Base-by-base conservation (phyloP, 441 rosid genomes). In the Erysimum cheiri region DNA sequence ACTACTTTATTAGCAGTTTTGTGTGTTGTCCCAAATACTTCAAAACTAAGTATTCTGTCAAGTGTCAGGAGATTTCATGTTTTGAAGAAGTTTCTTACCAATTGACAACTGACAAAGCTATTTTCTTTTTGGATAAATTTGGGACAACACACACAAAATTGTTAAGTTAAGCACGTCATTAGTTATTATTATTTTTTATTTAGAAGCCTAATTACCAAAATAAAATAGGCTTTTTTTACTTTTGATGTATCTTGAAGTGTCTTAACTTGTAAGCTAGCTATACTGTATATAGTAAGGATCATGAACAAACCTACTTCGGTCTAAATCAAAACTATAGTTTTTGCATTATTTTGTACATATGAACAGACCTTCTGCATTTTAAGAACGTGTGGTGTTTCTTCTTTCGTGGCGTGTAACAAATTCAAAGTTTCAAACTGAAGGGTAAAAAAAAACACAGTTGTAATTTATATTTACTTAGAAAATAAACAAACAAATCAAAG, bases 341-440 rank as follows among this genome's bases (percentile, higher is more conserved):
- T 19, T 19, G 22, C 22, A 19, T 19, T 19, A 19, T 19, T 19
- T 19, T 19, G 22, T 19, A 19, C 22, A 19, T 19, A 19, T 19
- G 1, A 19, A 19, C 22, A 19, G 22, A 19, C 22, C n/a, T n/a
- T n/a, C n/a, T n/a, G n/a, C n/a, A n/a, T n/a, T n/a, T n/a, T n/a
- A n/a, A n/a, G n/a, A n/a, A n/a, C n/a, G n/a, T n/a, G n/a, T n/a
- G n/a, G n/a, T n/a, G n/a, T n/a, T n/a, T n/a, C n/a, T n/a, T n/a
- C 71, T 64, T 46, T 49, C 66, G 61, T 37, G 66, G 12, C 70
- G 12, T 37, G 50, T 64, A n/a, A 56, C 64, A 52, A 14, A 15
- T 15, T 56, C 24, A 10, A 24, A 24, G 3, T 4, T 17, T 5
- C 3, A 58, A 46, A 57, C 12, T 2, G 3, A 19, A 22, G 0